Conservation (phyloP, 768 basidiomycete species). For the Amanita molliuscula region DNA sequence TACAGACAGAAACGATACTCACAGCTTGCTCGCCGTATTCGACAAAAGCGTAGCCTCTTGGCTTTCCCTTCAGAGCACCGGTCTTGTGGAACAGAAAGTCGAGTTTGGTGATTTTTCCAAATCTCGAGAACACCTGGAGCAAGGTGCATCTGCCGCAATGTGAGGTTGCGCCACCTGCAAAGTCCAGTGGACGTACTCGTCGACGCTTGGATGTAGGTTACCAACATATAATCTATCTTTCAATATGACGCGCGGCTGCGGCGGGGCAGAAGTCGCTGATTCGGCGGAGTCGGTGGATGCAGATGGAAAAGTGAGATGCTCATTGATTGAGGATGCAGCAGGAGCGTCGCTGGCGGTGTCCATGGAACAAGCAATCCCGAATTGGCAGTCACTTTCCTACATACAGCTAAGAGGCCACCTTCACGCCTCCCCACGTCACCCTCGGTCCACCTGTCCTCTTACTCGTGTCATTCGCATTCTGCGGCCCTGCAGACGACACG, state of each 20-base stretch:
- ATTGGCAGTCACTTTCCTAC: neutral
- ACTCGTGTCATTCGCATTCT: slow-evolving; percentile 5
- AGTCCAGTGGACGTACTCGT: slow-evolving; percentile 49
- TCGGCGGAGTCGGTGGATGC: neutral
- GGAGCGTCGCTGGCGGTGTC: neutral
- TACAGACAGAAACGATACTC: slow-evolving; percentile 27
- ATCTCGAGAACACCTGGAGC: slow-evolving; percentile 84
- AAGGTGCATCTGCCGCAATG: slow-evolving; percentile 57
- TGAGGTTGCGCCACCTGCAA: neutral
- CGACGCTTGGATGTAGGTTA: slow-evolving; percentile 77
- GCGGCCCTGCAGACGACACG: slow-evolving; percentile 10
- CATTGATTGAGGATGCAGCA: neutral
- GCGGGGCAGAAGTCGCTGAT: neutral
- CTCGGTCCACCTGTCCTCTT: slow-evolving; percentile 37
- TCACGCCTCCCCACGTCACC: slow-evolving; percentile 52
- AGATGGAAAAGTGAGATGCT: slow-evolving; percentile 5
- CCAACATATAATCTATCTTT: slow-evolving; percentile 85
- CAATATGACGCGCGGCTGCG: slow-evolving; percentile 25
- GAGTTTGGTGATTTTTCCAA: slow-evolving; percentile 85
- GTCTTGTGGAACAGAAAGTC: slow-evolving; percentile 96
- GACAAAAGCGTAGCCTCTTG: slow-evolving; percentile 91
- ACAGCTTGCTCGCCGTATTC: slow-evolving; percentile 78
- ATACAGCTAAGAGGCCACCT: slow-evolving; percentile 16
- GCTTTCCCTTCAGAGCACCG: slow-evolving; percentile 82
- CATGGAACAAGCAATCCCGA: neutral